These are phyloP conservation scores for Penicillium taxi DNA, from an alignment of 495 filamentous ascomycete species.

Conservation along the genomic window DNA sequence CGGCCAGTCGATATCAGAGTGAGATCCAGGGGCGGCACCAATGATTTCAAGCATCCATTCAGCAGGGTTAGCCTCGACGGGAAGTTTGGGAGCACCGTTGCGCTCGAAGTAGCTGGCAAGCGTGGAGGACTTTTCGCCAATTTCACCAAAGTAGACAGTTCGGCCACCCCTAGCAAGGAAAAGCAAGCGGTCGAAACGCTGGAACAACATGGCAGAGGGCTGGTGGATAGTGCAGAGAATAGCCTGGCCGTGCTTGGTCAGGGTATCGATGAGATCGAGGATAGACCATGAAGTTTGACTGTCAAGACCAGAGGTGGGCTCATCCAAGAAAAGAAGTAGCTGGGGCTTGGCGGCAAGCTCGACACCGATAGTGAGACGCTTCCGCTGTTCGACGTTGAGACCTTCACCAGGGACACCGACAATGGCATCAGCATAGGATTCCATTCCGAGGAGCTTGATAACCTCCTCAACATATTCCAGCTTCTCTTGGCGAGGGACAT, in stretches of 20 bases:
- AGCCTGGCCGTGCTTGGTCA: slow-evolving; percentile 82
- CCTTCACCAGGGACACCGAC: slow-evolving; percentile 45
- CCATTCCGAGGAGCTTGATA: slow-evolving; percentile 46
- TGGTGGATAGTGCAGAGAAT: slow-evolving; percentile 97
- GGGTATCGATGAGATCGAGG: slow-evolving; percentile 71
- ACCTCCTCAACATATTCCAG: slow-evolving; percentile 44
- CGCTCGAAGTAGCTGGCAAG: slow-evolving; percentile 74
- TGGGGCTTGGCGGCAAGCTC: slow-evolving; percentile 86
- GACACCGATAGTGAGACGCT: slow-evolving; percentile 82
- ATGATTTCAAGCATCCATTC: slow-evolving; percentile 97
- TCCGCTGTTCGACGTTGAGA: slow-evolving; percentile 88
- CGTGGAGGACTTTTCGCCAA: slow-evolving; percentile 68
- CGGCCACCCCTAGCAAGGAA: slow-evolving; percentile 76
- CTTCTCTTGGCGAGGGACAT: slow-evolving; percentile 39
- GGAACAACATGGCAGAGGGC: slow-evolving; percentile 88
- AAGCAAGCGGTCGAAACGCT: slow-evolving; percentile 83
- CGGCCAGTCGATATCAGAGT: slow-evolving; percentile 75
- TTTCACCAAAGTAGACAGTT: slow-evolving; percentile 87
- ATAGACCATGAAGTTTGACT: slow-evolving; percentile 90
- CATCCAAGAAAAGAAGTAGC: slow-evolving; percentile 89
- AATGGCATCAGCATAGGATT: slow-evolving; percentile 38
- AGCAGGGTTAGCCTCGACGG: slow-evolving; percentile 73
- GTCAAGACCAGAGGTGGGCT: slow-evolving; percentile 82
- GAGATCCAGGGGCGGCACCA: slow-evolving; percentile 77
- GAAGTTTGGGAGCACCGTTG: slow-evolving; percentile 63